Base-by-base conservation (phyloP, 345 rosid species). In the Nephelium lappaceum region DNA sequence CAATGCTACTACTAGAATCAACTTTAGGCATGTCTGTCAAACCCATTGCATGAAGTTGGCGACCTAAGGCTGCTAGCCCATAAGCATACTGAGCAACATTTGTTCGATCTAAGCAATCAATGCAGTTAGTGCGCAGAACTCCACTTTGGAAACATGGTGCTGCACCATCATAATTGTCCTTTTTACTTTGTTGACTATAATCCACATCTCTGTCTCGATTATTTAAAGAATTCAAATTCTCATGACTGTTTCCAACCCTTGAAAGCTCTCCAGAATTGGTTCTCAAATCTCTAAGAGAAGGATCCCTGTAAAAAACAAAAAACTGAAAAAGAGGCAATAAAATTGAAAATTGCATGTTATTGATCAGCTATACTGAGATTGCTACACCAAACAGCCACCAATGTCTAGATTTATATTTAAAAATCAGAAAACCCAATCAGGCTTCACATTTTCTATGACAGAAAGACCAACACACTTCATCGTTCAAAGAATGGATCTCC, bases 101-200 rank as follows among this genome's bases (percentile, higher is more conserved):
- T 86, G 99, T 96, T 65, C 98, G 98, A 85, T 96, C 99, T 88
- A 96, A 84, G 85, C 99, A 96, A 77, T 96, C 98, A n/a, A 96
- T 92, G 81, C 99, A 96, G 83, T 96, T 96, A 43, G 99, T 94
- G 77, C 98, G 98, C 82, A 96, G 89, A 81, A 96, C 97, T 73
- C 99, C 98, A 84, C 95, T 91, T 84, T 96, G 99, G 80, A 90
- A 91, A 75, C 74, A 84, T 67, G 94, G 92, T 61, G 78, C 88
- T 64, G 84, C 89, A 77, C 87, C 85, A 83, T 77, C 81, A 76
- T 63, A 36, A 58, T 73, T 79, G 9, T 89, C 89, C 49, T 74
- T 83, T 77, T 84, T 85, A 77, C 45, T 83, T 64, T 80, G 86
- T 70, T 88, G 86, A 84, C 69, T 81, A 65, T 79, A 79, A 72